Base-by-base conservation (phyloP, 2,329 filamentous ascomycete species). In the Macrophomina tecta region DNA sequence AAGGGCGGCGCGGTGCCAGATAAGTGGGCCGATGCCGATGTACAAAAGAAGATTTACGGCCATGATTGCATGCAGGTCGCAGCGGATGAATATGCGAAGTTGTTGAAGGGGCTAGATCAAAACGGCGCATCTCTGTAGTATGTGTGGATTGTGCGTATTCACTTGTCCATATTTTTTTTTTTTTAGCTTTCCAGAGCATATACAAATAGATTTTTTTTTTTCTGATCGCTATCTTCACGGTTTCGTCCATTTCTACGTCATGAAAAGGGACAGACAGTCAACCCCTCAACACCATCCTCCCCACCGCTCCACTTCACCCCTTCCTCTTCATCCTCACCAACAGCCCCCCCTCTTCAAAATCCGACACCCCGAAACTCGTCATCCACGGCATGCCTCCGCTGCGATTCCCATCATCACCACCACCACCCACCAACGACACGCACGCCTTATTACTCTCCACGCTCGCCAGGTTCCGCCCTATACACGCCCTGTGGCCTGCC, bases 11-110 rank as follows among this genome's bases (percentile, higher is more conserved):
- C 77, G 36, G 81, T 84, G 58, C 83, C 83, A 8, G 83, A 85
- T 68, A 83, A 82, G 72, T 85, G 83, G 83, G 83, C 82, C 8
- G 83, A 85, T 76, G 81, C 80, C 4, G 82, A 84, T 73, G 79
- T 84, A 36, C 83, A 85, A 71, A 79, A 76, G 70, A 80, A 79
- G 69, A 82, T 84, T 12, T 84, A 84, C 70, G 82, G 82, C 1
- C 71, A 78, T 16, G 81, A 85, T 74, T 77, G 81, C 42, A 76
- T 80, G 69, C 75, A 76, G 66, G 79, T 81, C 66, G 82, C 82
- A 2, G 79, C 82, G 42, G 79, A 79, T 62, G 70, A 77, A 40
- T 84, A 83, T 74, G 75, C 78, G 42, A 49, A 9, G 52, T 12
- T 65, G 40, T 40, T 65, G 18, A 49, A 49, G 5, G 52, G 42